Evolutionary conservation across 805 yeast species (phyloP), one percentile per base, ranked within the genome.

Genomic region (Yamadazyma tumulicola): DNA sequence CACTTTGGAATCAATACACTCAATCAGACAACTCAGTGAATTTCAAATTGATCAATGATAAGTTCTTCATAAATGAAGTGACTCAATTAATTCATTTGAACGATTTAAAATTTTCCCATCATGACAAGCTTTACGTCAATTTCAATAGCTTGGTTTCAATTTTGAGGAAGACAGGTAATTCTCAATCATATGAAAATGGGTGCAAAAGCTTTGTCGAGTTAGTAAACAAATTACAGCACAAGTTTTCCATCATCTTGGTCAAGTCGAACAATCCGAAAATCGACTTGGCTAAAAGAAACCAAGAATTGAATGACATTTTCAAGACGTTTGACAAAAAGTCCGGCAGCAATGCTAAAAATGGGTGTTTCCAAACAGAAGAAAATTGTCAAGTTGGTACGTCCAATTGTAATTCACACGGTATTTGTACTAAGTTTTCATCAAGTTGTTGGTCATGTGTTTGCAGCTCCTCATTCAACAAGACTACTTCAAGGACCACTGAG

Each of bases 391-490:
- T 55, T 4, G 54, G 65, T 15, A 75, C 81, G 6, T 52, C 61
- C 29, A 59, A 66, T 23, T 77, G 83, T 51, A 68, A 68, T 23
- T 61, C 66, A n/a, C 80, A 75, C 50, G 83, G 83, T 8, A 35
- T 56, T 10, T 77, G 83, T 48, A 39, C 69, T 8, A 54, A 70
- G 42, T 20, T 24, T 6, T 16, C 19, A 6, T 37, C 55, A 26
- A 61, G 59, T 10, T 69, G 75, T 52, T 77, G 75, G 74, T 57
- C 64, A 30, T 77, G 83, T 54, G 46, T 58, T 16, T 77, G 83
- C 50, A 46, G 69, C 2, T 51, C 79, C 11, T 62, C 73, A 5
- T 56, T 50, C 30, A 59, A 72, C 48, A 56, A 63, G 40, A 59
- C 60, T 10, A 54, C 62, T 10, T 62, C 64, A 23, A 61, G 62